Base-by-base conservation (phyloP, 2,329 filamentous ascomycete species). In the Hymenoscyphus infarciens region DNA sequence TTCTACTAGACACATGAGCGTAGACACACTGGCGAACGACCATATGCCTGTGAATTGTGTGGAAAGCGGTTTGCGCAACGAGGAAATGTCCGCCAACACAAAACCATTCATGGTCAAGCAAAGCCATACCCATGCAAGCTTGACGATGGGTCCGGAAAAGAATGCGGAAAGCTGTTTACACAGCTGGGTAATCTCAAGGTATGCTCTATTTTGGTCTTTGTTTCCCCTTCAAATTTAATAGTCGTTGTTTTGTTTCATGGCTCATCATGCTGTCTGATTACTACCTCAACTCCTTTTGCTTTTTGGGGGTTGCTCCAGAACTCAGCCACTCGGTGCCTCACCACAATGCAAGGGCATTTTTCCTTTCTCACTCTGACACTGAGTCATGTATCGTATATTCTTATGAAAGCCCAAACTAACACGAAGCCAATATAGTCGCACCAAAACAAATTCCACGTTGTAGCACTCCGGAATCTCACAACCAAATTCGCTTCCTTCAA, bases 181-280 rank as follows among this genome's bases (percentile, higher is more conserved):
- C 91, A 96, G 69, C 83, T 94, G 1, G 94, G 94, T 8, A 97
- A 97, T 73, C 83, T 97, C 69, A 98, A 98, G 84, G 90, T 91
- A 72, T 57, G 76, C 63, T 31, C 3, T 25, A 49, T 27, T 49
- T 33, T 61, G 27, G 11, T 56, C 54, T 35, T 39, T 39, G 57
- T 54, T 56, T 63, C 52, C 61, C 19, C 22, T 52, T 25, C 45
- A 25, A 52, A 22, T 25, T 52, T 19, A 25, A 25, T 25, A 5
- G 11, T 52, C 45, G 45, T 52, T 52, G 7, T 52, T 49, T 52
- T 62, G 67, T 67, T 69, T 66, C 67, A 66, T 62, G 59, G 58
- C 31, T 61, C 56, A 27, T 60, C 22, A 39, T 38, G 33, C 58
- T 67, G 31, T 59, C 52, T 59, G 53, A 57, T 61, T 63, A 61